Evolutionary conservation across 495 filamentous ascomycete species (phyloP).

Genomic region (Penicillium desertorum): DNA sequence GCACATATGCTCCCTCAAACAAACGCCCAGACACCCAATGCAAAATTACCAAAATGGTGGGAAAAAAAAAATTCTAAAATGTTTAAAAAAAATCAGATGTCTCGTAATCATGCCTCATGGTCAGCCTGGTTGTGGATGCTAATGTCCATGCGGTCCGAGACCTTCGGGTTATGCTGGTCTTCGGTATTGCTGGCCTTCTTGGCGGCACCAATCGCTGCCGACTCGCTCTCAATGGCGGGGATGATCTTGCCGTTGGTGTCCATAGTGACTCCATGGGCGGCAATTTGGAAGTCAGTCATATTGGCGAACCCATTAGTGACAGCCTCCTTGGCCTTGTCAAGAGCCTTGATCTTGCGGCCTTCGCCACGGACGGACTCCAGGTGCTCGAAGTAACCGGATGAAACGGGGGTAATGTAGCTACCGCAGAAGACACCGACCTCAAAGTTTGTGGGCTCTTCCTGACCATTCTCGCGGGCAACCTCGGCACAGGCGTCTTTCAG

Average conservation of each 20-base stretch:
- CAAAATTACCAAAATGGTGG: constrained; percentile 8
- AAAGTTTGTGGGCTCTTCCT: constrained; percentile 59
- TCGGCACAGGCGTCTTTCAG: constrained; percentile 78
- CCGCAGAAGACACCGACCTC: constrained; percentile 98
- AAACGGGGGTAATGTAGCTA: constrained; percentile 80
- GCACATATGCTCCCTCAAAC: constrained; percentile 14
- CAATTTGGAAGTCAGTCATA: constrained; percentile 60
- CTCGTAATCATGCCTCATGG: constrained; percentile 31
- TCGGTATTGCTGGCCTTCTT: constrained; percentile 22
- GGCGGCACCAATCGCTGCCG: background rate
- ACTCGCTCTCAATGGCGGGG: constrained; percentile 31
- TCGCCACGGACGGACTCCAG: constrained; percentile 74
- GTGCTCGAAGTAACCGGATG: constrained; percentile 82
- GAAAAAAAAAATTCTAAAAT: constrained; percentile 11
- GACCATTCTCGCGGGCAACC: constrained; percentile 55
- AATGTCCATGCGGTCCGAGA: constrained; percentile 59
- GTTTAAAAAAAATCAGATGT: background rate
- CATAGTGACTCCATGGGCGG: constrained; percentile 61
- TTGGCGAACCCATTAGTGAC: constrained; percentile 65
- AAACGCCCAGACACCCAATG: constrained; percentile 19
- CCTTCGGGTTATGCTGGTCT: constrained; percentile 34
- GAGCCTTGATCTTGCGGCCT: constrained; percentile 67
- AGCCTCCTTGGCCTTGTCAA: constrained; percentile 67
- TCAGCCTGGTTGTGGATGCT: constrained; percentile 60
- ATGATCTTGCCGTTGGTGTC: constrained; percentile 57